These are phyloP conservation scores for Lasiodiplodia theobromae DNA, from an alignment of 2,329 filamentous ascomycete species.

Conservation along the genomic window DNA sequence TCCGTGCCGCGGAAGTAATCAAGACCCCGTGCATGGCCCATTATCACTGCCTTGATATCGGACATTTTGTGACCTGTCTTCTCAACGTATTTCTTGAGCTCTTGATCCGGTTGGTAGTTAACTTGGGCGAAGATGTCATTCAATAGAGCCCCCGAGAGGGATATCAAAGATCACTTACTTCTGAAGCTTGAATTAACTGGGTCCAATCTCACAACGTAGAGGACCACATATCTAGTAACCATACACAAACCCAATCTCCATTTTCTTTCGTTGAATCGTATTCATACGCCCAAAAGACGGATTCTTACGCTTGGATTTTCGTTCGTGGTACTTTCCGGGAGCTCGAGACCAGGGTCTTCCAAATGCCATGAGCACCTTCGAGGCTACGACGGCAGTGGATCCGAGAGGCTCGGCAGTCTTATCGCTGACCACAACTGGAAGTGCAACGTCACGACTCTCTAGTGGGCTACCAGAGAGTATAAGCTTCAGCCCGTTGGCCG, in stretches of 20 bases:
- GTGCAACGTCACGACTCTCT: background rate
- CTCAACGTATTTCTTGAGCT: conserved; percentile 38
- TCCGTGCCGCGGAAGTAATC: conserved; percentile 45
- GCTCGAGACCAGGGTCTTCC: background rate
- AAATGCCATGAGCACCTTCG: background rate
- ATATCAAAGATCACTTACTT: conserved; percentile 24
- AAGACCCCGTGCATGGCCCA: conserved; percentile 47
- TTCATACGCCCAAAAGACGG: background rate
- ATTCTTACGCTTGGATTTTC: background rate
- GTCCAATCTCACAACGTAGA: no score
- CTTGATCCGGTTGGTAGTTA: conserved; percentile 37
- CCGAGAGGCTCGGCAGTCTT: background rate
- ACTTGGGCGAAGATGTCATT: conserved; percentile 44
- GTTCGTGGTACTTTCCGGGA: background rate
- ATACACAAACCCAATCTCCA: background rate
- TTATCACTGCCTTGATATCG: conserved; percentile 47
- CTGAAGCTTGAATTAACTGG: conserved; percentile 34
- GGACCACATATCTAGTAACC: background rate
- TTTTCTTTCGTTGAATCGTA: background rate
- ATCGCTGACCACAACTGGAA: background rate
- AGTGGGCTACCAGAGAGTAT: background rate
- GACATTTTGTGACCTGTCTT: conserved; percentile 41
- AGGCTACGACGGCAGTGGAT: background rate
- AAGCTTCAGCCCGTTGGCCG: background rate
- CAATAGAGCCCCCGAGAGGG: conserved; percentile 36